Percentiles rank a stretch among this genome's conserved stretches.
These are phyloP conservation scores for Lyophyllum atratum DNA, from an alignment of 768 basidiomycete genomes.

Conservation along the genomic window DNA sequence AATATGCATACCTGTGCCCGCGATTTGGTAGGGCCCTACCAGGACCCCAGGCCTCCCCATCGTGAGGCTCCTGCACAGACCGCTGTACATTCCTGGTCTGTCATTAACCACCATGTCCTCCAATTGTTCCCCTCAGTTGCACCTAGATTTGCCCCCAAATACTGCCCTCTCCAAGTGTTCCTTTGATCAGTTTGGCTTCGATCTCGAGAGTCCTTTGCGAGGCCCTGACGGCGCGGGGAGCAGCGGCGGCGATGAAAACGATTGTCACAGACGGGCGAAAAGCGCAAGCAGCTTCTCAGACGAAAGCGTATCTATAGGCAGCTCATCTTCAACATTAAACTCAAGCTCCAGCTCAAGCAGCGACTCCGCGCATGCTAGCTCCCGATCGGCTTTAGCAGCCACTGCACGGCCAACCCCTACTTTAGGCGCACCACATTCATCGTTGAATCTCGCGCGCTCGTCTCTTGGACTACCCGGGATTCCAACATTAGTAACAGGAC, in stretches of 20 bases:
- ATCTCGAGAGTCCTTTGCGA: slow-evolving; percentile 47
- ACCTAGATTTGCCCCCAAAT: slow-evolving; percentile 47
- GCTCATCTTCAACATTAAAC: slow-evolving; percentile 37
- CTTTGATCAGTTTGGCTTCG: slow-evolving; percentile 59
- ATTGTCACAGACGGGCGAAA: slow-evolving; percentile 59
- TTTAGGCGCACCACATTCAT: slow-evolving; percentile 22
- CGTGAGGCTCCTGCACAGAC: slow-evolving; percentile 18
- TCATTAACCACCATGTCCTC: slow-evolving; percentile 37
- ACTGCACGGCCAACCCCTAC: slow-evolving; percentile 16
- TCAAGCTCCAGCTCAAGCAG: slow-evolving; percentile 24
- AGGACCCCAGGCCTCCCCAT: too few relatives aligned
- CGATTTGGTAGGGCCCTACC: too few relatives aligned
- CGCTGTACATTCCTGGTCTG: slow-evolving; percentile 9
- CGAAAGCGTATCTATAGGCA: slow-evolving; percentile 32
- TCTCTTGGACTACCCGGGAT: slow-evolving; percentile 37
- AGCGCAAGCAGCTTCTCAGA: slow-evolving; percentile 51
- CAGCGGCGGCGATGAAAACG: slow-evolving; percentile 40
- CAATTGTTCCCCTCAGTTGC: slow-evolving; percentile 51
- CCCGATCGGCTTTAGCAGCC: slow-evolving; percentile 10
- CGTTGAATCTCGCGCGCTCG: slow-evolving; percentile 13
- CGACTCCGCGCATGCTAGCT: slow-evolving; percentile 6
- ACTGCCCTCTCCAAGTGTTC: slow-evolving; percentile 62
- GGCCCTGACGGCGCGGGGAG: slow-evolving; percentile 24
- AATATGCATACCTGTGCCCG: too few relatives aligned
- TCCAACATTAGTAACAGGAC: slow-evolving; percentile 48